These are phyloP conservation scores for Kwoniella botswanensis DNA, from an alignment of 768 basidiomycete species.

Conservation along the genomic window DNA sequence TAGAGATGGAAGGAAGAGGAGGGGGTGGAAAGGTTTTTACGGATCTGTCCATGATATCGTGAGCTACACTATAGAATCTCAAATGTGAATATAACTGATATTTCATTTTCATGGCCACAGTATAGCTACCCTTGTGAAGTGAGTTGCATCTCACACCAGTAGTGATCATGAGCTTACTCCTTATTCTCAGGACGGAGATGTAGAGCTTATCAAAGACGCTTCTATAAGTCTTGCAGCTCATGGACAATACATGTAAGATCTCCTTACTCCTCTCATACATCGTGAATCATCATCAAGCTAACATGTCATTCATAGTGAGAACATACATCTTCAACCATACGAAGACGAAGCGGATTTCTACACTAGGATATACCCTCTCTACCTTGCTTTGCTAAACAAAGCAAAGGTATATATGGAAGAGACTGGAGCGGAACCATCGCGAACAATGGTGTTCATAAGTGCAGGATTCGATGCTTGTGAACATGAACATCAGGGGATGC, in stretches of 20 bases:
- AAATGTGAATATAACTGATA: too few relatives aligned
- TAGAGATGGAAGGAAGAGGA: constrained; percentile 56
- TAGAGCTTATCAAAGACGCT: constrained; percentile 78
- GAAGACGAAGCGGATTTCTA: constrained; percentile 75
- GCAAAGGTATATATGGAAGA: constrained; percentile 73
- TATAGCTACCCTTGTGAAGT: constrained; percentile 83
- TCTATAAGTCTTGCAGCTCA: constrained; percentile 79
- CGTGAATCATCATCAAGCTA: too few relatives aligned
- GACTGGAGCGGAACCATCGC: constrained; percentile 67
- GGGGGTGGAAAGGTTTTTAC: constrained; percentile 68
- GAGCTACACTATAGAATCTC: neutral
- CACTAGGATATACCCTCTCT: constrained; percentile 70
- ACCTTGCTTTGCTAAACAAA: constrained; percentile 69
- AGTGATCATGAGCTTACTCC: neutral
- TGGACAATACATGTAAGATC: constrained; percentile 72
- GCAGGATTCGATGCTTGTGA: constrained; percentile 95
- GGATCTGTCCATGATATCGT: constrained; percentile 89
- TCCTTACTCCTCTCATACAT: neutral
- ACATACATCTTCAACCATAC: constrained; percentile 77
- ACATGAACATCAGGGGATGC: constrained; percentile 90
- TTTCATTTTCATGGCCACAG: constrained; percentile 18
- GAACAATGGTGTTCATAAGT: constrained; percentile 84
- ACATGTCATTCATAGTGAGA: constrained; percentile 47
- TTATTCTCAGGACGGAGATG: constrained; percentile 69
- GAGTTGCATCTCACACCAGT: constrained; percentile 19